Evolutionary conservation across 1,139 yeast species (phyloP).

Genomic region (Diutina siamensis): DNA sequence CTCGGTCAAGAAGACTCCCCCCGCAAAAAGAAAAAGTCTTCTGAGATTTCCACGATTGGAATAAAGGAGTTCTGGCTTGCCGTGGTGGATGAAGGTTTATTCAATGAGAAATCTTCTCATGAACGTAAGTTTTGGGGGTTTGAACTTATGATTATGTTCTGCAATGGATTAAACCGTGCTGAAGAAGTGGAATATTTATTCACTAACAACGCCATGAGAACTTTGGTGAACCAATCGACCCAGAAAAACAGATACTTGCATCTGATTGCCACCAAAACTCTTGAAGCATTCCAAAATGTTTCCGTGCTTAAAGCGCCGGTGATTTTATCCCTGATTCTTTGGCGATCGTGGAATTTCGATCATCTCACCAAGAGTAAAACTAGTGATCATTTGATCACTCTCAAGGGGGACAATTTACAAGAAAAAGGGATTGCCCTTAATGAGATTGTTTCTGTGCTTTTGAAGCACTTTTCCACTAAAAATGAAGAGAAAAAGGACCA

Average conservation of each 20-base stretch:
- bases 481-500: slow-evolving; percentile 21
- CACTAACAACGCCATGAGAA: slow-evolving; percentile 62
- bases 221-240: slow-evolving; percentile 67
- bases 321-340: not conserved
- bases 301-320: not conserved
- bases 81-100: slow-evolving; percentile 70
- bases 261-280: slow-evolving; percentile 48
- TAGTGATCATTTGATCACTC: slow-evolving; percentile 37
- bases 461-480: slow-evolving; percentile 14
- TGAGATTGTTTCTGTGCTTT: slow-evolving; percentile 16
- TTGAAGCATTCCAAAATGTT: slow-evolving; percentile 15
- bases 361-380: slow-evolving; percentile 65
- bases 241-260: slow-evolving; percentile 56
- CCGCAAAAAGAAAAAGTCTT: slow-evolving; percentile 15
- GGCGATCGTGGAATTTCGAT: slow-evolving; percentile 52
- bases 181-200: slow-evolving; percentile 33
- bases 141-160: slow-evolving; percentile 48
- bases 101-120: slow-evolving; percentile 64
- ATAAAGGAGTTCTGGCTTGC: slow-evolving; percentile 72
- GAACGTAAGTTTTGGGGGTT: slow-evolving; percentile 88
- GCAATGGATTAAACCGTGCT: slow-evolving; percentile 12
- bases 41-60: slow-evolving; percentile 14
- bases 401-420: slow-evolving; percentile 11
- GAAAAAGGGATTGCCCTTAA: slow-evolving; percentile 12
- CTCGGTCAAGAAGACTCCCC: slow-evolving; percentile 11